phyloP scores from a whole-genome alignment of 805 yeast species.

The Metschnikowia bowlesiae region DNA sequence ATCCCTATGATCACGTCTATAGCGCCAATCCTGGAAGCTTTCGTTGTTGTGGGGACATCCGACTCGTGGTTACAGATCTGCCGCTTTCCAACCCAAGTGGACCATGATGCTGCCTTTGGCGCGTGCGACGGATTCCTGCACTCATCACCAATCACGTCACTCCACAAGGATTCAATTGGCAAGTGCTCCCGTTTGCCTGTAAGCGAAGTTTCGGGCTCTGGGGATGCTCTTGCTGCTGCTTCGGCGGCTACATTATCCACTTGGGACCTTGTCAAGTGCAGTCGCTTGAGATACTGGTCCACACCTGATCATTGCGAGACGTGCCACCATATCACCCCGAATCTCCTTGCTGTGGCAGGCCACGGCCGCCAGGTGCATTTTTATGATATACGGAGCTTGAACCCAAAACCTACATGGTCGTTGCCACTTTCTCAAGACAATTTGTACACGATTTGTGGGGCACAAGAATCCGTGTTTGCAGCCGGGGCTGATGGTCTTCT shows the following conservation, averaged over 20 bases:
- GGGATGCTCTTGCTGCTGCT: slow-evolving; percentile 8
- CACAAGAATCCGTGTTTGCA: slow-evolving; percentile 5
- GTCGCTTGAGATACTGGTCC: slow-evolving; percentile 9
- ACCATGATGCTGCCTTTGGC: not conserved
- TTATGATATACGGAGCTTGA: slow-evolving; percentile 10
- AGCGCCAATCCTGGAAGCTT: slow-evolving; percentile 12
- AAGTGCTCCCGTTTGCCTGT: slow-evolving; percentile 16
- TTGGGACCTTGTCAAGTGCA: slow-evolving; percentile 14
- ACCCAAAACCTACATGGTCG: slow-evolving; percentile 10
- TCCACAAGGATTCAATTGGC: slow-evolving; percentile 8
- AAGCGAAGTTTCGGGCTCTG: slow-evolving; percentile 7
- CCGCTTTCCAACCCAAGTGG: slow-evolving; percentile 1
- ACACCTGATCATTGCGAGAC: slow-evolving; percentile 11
- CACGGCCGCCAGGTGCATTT: slow-evolving; percentile 14
- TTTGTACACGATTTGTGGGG: slow-evolving; percentile 14
- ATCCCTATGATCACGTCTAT: slow-evolving; percentile 10
- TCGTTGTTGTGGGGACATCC: slow-evolving; percentile 11
- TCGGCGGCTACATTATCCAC: slow-evolving; percentile 10
- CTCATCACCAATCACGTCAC: not conserved
- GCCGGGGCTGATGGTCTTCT: slow-evolving; percentile 18
- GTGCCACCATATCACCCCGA: slow-evolving; percentile 8
- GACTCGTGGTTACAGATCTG: slow-evolving; percentile 11
- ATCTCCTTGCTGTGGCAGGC: slow-evolving; percentile 15
- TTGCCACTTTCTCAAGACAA: slow-evolving; percentile 12
- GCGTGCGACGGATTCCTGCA: not conserved